phyloP scores from a whole-genome alignment of 805 yeast genomes.

The Candida glaebosa region DNA sequence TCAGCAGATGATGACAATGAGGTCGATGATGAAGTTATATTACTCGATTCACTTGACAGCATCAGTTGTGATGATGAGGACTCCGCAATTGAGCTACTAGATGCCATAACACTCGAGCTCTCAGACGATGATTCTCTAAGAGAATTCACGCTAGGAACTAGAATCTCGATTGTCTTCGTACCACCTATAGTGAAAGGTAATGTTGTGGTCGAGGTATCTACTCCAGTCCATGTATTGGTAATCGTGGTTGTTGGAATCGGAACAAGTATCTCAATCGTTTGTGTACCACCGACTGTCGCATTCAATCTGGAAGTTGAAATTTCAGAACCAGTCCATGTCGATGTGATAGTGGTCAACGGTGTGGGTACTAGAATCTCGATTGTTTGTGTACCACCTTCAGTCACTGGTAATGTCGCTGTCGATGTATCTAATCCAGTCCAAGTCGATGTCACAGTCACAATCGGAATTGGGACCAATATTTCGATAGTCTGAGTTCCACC shows the following conservation, averaged over 20 bases:
- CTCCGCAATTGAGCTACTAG: no score
- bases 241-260: constrained; percentile 11
- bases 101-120: no score
- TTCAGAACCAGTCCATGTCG: constrained; percentile 7
- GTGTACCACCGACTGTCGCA: constrained; percentile 9
- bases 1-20: no score
- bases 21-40: no score
- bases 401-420: constrained; percentile 17
- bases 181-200: constrained; percentile 8
- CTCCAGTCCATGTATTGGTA: constrained; percentile 9
- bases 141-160: no score
- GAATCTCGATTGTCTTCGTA: constrained; percentile 12
- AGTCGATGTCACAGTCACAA: constrained; percentile 16
- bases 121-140: no score
- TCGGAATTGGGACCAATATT: no score
- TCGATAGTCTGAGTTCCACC: no score
- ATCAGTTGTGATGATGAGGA: no score
- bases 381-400: constrained; percentile 14
- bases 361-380: constrained; percentile 19
- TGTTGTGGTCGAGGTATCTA: constrained; percentile 13
- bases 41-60: no score
- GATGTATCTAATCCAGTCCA: constrained; percentile 17
- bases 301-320: constrained; percentile 10
- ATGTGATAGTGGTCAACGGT: constrained; percentile 10
- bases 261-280: constrained; percentile 8